Evolutionary conservation across 306 rosid genomes (phyloP).

Genomic region (Trifolium dubium): DNA sequence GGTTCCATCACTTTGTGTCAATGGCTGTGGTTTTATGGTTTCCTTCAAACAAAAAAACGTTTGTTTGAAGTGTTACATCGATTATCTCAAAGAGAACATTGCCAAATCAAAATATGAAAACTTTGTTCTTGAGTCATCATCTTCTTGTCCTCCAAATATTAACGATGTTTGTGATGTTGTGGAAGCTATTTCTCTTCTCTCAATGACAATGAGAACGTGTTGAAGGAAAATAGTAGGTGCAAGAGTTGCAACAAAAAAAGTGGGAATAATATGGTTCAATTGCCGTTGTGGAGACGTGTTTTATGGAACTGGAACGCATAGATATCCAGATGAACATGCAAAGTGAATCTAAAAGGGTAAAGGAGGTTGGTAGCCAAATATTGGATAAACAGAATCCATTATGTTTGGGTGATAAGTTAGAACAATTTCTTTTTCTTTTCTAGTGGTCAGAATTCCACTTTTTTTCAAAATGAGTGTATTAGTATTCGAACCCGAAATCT

Average conservation of each 20-base stretch:
- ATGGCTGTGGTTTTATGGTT: conserved; percentile 56
- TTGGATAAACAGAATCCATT: conserved; percentile 11
- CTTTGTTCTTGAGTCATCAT: too few relatives aligned
- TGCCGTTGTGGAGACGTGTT: conserved; percentile 46
- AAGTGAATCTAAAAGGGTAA: conserved; percentile 32
- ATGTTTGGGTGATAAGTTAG: not conserved
- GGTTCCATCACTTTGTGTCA: conserved; percentile 44
- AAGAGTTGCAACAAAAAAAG: conserved; percentile 42
- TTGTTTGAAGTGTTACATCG: conserved; percentile 38
- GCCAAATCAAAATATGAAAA: too few relatives aligned
- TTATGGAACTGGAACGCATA: conserved; percentile 48
- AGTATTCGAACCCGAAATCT: too few relatives aligned
- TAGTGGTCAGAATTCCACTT: too few relatives aligned
- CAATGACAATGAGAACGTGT: too few relatives aligned
- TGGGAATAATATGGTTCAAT: conserved; percentile 36
- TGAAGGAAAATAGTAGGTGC: conserved; percentile 37
- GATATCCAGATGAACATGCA: conserved; percentile 43
- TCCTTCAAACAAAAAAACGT: conserved; percentile 28
- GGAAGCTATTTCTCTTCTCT: not conserved
- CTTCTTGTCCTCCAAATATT: too few relatives aligned
- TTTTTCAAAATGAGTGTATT: too few relatives aligned
- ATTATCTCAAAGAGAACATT: conserved; percentile 5
- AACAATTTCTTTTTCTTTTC: too few relatives aligned
- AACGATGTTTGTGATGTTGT: not conserved
- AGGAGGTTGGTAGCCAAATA: conserved; percentile 4